These are phyloP conservation scores for Coniochaeta sp. DNA, from an alignment of 2,329 filamentous ascomycete genomes.

Conservation along the genomic window DNA sequence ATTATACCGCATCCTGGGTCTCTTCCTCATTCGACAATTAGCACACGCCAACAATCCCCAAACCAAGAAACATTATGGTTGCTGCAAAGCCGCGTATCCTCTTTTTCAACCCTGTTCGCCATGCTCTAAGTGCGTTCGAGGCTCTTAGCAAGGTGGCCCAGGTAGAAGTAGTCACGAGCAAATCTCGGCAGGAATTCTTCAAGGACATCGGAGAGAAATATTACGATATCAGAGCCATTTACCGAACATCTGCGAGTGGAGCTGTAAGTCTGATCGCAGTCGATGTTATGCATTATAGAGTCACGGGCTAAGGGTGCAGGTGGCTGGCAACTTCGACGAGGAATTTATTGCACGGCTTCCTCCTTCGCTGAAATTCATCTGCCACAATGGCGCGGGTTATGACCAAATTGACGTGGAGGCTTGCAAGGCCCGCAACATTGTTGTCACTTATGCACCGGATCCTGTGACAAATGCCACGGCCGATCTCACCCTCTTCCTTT, in stretches of 20 bases:
- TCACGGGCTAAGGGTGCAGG: slow-evolving; percentile 1
- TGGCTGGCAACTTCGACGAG: slow-evolving; percentile 27
- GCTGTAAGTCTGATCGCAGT: not conserved
- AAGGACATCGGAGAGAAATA: not conserved
- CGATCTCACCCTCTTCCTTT: slow-evolving; percentile 39
- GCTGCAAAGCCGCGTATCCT: not conserved
- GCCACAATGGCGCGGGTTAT: slow-evolving; percentile 51
- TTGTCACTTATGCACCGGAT: slow-evolving; percentile 22
- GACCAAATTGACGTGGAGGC: slow-evolving; percentile 51
- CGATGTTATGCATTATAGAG: not conserved
- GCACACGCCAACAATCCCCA: too few relatives aligned
- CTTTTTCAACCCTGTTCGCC: slow-evolving; percentile 2
- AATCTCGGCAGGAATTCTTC: slow-evolving; percentile 2
- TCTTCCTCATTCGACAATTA: too few relatives aligned
- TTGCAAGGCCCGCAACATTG: slow-evolving; percentile 30
- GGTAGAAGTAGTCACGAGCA: not conserved
- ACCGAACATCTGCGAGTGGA: slow-evolving; percentile 1
- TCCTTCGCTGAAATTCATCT: slow-evolving; percentile 36
- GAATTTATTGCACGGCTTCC: slow-evolving; percentile 38
- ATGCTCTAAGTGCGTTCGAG: not conserved
- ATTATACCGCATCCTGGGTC: too few relatives aligned
- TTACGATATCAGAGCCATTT: slow-evolving; percentile 1
- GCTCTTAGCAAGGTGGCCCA: not conserved
- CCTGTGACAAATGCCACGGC: slow-evolving; percentile 40
- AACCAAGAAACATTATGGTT: too few relatives aligned